Evolutionary conservation across 78 protist genomes (phyloP).

Genomic region (Tieghemostelium lacteum): DNA sequence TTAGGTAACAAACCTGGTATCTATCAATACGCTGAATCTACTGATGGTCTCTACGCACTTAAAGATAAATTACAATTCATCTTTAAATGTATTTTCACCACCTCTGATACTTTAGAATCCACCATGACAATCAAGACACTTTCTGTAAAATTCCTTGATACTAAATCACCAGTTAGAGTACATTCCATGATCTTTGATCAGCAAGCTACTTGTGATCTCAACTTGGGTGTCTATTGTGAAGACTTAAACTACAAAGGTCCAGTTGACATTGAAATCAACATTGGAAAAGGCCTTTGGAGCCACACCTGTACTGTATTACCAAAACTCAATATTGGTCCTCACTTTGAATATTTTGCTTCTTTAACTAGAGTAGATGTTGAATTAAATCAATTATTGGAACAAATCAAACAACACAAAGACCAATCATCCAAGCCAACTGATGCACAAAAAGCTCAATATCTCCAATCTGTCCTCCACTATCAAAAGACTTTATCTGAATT

Average conservation of each 20-base stretch:
- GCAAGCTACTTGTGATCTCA: neutral
- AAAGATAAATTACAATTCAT: slow-evolving; percentile 58
- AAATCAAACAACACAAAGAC: neutral
- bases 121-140: neutral
- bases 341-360: neutral
- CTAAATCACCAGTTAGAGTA: neutral
- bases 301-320: neutral
- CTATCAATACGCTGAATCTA: slow-evolving; percentile 60
- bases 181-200: neutral
- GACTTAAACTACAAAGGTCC: too few relatives aligned
- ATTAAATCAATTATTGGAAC: neutral
- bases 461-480: neutral
- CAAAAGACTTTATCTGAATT: slow-evolving; percentile 7
- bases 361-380: neutral
- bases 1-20: slow-evolving; percentile 50
- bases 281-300: too few relatives aligned
- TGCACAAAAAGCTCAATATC: neutral
- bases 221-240: neutral
- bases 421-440: slow-evolving; percentile 13
- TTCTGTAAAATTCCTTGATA: neutral
- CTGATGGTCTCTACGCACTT: slow-evolving; percentile 64
- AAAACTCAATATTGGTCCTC: neutral
- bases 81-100: slow-evolving; percentile 16
- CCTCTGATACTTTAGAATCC: neutral
- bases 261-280: neutral